Percentiles rank a stretch among this genome's conserved stretches.
phyloP scores from a whole-genome alignment of 148 eudicot species.

The Diospyros lotus region DNA sequence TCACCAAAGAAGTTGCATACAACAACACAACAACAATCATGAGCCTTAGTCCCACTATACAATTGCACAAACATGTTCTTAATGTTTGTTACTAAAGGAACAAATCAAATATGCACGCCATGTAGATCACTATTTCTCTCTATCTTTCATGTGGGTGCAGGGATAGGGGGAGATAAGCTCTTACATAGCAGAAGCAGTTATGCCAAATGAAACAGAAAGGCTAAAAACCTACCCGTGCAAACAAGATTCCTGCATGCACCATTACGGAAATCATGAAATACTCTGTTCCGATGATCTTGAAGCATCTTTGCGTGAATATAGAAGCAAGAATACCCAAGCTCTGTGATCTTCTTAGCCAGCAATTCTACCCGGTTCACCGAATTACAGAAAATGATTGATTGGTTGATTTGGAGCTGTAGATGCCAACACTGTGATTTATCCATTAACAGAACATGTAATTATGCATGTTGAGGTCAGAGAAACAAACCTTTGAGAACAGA shows the following conservation, averaged over 20 bases:
- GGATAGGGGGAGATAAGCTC: too few species aligned
- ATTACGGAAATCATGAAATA: conserved; percentile 87
- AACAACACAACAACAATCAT: background rate
- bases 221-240: conserved; percentile 63
- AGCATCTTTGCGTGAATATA: conserved; percentile 94
- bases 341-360: conserved; percentile 85
- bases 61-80: background rate
- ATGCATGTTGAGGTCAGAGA: background rate
- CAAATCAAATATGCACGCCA: background rate
- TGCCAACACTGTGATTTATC: background rate
- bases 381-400: conserved; percentile 91
- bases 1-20: background rate
- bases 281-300: conserved; percentile 92
- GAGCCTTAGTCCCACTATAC: too few species aligned
- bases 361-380: conserved; percentile 92
- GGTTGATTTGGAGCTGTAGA: conserved; percentile 92
- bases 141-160: too few species aligned
- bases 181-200: background rate
- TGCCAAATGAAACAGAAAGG: conserved; percentile 3
- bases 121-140: background rate
- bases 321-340: conserved; percentile 90
- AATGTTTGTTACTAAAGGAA: background rate
- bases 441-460: background rate
- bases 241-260: conserved; percentile 97
- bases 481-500: conserved; percentile 85